phyloP scores from a whole-genome alignment of 176 grass and related monocot species.

The Zoysia japonica region DNA sequence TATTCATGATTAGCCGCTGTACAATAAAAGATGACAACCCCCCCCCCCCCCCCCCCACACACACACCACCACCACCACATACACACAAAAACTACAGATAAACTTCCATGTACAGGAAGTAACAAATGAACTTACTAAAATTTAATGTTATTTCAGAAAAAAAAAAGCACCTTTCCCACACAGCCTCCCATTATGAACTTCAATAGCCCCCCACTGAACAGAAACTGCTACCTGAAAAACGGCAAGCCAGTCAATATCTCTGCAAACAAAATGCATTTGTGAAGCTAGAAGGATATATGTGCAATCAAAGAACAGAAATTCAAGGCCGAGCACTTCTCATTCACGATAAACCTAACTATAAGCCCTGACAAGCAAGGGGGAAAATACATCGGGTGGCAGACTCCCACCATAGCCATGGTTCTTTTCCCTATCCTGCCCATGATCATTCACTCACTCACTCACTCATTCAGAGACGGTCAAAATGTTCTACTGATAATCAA shows the following conservation, averaged over 20 bases:
- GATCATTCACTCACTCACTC: background rate
- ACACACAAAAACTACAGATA: background rate
- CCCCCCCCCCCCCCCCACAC: too few relatives aligned
- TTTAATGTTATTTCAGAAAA: background rate
- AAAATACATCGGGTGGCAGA: background rate
- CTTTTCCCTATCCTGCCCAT: background rate
- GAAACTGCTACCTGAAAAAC: background rate
- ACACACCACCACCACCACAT: too few relatives aligned
- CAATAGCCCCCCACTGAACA: background rate
- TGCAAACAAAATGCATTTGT: background rate
- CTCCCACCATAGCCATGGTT: background rate
- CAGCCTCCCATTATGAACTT: slow-evolving; percentile 49
- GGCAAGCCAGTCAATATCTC: slow-evolving; percentile 8
- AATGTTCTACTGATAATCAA: background rate
- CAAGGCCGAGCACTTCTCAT: background rate
- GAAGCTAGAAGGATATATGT: background rate
- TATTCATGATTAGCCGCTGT: too few relatives aligned
- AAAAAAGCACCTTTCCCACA: slow-evolving; percentile 45
- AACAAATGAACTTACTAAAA: background rate
- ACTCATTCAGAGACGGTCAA: background rate
- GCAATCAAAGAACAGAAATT: background rate
- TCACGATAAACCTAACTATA: background rate
- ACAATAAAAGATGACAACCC: too few relatives aligned
- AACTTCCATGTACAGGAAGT: background rate
- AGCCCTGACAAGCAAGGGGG: background rate